Conservation (phyloP, 371 early-diverging fungal species). For the Batkoa obscura region DNA sequence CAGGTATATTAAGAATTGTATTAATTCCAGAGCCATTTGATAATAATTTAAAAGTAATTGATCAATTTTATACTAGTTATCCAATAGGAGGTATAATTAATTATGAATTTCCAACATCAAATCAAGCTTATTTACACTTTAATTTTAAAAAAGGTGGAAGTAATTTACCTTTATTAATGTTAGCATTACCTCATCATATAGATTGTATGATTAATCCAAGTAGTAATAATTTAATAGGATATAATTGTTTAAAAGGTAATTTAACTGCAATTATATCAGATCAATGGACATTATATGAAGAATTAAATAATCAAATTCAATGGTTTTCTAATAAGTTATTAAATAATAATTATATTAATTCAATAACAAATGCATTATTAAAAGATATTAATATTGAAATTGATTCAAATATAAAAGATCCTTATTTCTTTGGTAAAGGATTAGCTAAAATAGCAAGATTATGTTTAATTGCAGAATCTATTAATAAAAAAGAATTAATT, state of each 20-base stretch:
- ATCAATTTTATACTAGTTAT: slow-evolving; percentile 11
- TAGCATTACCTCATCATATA: slow-evolving; percentile 35
- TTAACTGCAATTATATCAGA: slow-evolving; percentile 37
- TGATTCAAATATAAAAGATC: slow-evolving; percentile 19
- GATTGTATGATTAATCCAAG: slow-evolving; percentile 12
- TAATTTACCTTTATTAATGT: slow-evolving; percentile 11
- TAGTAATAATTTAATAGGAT: background rate
- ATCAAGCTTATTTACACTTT: background rate
- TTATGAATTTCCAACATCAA: slow-evolving; percentile 5
- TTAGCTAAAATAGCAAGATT: slow-evolving; percentile 43
- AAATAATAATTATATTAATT: slow-evolving; percentile 15
- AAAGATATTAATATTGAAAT: slow-evolving; percentile 23
- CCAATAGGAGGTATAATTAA: slow-evolving; percentile 10
- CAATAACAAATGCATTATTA: slow-evolving; percentile 14
- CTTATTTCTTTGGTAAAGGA: slow-evolving; percentile 56
- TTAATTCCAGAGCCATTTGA: background rate
- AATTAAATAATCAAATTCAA: slow-evolving; percentile 9
- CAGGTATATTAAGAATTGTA: slow-evolving; percentile 7
- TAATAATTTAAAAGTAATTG: slow-evolving; percentile 2
- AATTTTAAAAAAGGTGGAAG: background rate
- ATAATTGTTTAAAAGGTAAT: slow-evolving; percentile 24
- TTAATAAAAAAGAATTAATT: slow-evolving; percentile 19
- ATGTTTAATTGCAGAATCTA: slow-evolving; percentile 29
- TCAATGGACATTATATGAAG: slow-evolving; percentile 30
- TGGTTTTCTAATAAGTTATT: slow-evolving; percentile 18